phyloP scores from a whole-genome alignment of 2,329 filamentous ascomycete species.

The Aspergillus sp. region DNA sequence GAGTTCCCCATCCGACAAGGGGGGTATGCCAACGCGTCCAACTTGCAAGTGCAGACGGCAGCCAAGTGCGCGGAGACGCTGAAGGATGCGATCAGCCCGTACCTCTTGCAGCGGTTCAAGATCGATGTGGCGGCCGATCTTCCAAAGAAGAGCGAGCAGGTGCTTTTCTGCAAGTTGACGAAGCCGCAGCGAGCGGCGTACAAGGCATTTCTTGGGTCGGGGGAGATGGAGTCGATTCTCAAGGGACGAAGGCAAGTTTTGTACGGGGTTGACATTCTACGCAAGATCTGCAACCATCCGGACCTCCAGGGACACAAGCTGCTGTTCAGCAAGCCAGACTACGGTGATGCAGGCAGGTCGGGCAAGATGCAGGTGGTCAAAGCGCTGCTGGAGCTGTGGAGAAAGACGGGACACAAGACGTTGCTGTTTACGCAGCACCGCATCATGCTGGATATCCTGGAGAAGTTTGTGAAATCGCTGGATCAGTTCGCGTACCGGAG shows the following conservation, averaged over 20 bases:
- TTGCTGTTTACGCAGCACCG: constrained; percentile 86
- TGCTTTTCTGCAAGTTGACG: constrained; percentile 90
- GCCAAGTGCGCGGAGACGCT: constrained; percentile 88
- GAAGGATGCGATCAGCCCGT: constrained; percentile 88
- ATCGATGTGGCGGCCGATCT: constrained; percentile 87
- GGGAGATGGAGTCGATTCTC: constrained; percentile 77
- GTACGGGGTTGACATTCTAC: constrained; percentile 80
- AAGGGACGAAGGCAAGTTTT: constrained; percentile 67
- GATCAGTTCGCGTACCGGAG: constrained; percentile 67
- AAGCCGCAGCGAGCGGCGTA: constrained; percentile 70
- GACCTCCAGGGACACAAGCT: constrained; percentile 67
- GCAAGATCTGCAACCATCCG: constrained; percentile 97
- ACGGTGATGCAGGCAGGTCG: constrained; percentile 68
- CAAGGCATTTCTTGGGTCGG: constrained; percentile 67
- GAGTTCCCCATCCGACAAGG: constrained; percentile 89
- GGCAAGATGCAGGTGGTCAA: constrained; percentile 96
- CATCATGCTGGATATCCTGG: constrained; percentile 91
- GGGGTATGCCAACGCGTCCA: constrained; percentile 90
- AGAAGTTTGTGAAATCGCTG: constrained; percentile 63
- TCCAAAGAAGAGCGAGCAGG: constrained; percentile 91
- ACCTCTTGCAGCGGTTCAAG: constrained; percentile 85
- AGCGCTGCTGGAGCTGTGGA: constrained; percentile 79
- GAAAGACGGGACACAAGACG: constrained; percentile 84
- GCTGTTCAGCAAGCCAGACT: constrained; percentile 52
- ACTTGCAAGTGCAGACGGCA: constrained; percentile 87